Conservation (phyloP, 345 rosid genomes). For the Acer campestre region DNA sequence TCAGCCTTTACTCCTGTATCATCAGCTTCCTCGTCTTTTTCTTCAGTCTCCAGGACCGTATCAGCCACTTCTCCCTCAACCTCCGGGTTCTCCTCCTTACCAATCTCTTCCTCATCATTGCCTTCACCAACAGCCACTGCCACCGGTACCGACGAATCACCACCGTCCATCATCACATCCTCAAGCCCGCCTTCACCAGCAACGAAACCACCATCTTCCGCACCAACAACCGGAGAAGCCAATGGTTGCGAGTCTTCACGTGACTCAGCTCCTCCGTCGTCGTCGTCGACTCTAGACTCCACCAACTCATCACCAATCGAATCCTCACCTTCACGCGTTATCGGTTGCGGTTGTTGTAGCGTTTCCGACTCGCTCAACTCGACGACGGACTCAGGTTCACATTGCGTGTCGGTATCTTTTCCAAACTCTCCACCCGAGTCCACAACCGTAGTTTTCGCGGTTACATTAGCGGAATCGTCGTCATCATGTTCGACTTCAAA, state of each 20-base stretch:
- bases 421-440: slow-evolving; percentile 4
- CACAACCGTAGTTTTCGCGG: background rate
- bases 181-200: background rate
- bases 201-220: background rate
- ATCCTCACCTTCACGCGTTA: background rate
- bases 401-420: slow-evolving; percentile 19
- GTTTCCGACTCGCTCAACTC: slow-evolving; percentile 26
- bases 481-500: slow-evolving; percentile 20
- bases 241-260: background rate
- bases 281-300: slow-evolving; percentile 19
- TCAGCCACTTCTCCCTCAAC: slow-evolving; percentile 19
- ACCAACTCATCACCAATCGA: slow-evolving; percentile 16
- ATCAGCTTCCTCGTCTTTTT: background rate
- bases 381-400: slow-evolving; percentile 12
- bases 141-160: background rate
- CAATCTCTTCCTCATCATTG: slow-evolving; percentile 14
- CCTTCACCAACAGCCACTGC: slow-evolving; percentile 16
- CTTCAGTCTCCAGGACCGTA: slow-evolving; percentile 24
- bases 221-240: slow-evolving; percentile 8
- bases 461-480: background rate
- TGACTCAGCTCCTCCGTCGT: background rate
- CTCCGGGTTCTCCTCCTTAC: slow-evolving; percentile 16
- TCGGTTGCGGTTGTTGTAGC: background rate
- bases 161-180: background rate
- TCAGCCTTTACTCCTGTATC: background rate